Percentiles rank a stretch among this genome's conserved stretches.
Conservation (phyloP, 768 basidiomycete species). For the Cystofilobasidium ferigula region DNA sequence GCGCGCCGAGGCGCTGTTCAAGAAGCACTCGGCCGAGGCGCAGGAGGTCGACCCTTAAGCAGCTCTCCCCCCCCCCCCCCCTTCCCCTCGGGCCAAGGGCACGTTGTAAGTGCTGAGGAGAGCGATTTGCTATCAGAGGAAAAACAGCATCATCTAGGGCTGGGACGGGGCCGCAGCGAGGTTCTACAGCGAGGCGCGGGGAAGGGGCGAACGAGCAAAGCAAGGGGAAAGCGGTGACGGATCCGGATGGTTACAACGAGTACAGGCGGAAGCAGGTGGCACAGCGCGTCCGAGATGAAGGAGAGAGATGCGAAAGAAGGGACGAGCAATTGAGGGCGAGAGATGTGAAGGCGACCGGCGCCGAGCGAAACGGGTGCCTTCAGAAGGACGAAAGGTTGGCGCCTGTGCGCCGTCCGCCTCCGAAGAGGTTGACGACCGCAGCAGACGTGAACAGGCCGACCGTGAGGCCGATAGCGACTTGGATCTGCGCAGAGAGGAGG, state of each 20-base stretch:
- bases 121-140: no score
- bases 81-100: no score
- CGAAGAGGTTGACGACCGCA: constrained; percentile 37
- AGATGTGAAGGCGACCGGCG: not conserved
- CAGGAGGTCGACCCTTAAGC: constrained; percentile 31
- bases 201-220: no score
- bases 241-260: no score
- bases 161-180: no score
- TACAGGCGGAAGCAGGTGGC: no score
- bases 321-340: not conserved
- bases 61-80: not conserved
- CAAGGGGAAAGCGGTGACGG: no score
- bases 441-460: constrained; percentile 66
- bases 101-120: not conserved
- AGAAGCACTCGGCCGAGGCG: constrained; percentile 53
- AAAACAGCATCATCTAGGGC: no score
- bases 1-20: constrained; percentile 74
- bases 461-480: constrained; percentile 52
- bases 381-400: constrained; percentile 41
- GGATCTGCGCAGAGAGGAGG: not conserved
- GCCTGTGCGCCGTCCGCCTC: constrained; percentile 39
- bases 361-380: not conserved
- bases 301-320: no score
- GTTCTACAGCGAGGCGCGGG: no score
- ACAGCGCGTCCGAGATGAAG: no score